Evolutionary conservation across 2,329 filamentous ascomycete genomes (phyloP).

Genomic region (Monosporascus sp.): DNA sequence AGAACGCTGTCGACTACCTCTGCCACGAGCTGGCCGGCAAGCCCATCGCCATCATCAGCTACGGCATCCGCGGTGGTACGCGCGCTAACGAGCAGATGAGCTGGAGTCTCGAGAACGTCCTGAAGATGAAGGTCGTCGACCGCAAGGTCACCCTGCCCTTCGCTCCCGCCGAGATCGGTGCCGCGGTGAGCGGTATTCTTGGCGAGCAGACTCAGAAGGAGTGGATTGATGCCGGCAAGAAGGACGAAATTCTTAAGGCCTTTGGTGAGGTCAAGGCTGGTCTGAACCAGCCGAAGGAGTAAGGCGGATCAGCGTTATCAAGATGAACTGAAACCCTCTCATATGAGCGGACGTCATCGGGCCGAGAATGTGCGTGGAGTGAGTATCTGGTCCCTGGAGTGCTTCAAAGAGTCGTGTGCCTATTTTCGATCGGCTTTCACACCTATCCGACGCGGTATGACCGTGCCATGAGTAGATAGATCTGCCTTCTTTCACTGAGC

Average conservation of each 20-base stretch:
- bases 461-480: too few relatives aligned
- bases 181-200: constrained; percentile 17
- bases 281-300: constrained; percentile 13
- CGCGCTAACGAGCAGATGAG: constrained; percentile 24
- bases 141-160: constrained; percentile 22
- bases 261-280: constrained; percentile 22
- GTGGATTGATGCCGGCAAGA: constrained; percentile 13
- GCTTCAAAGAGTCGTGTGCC: too few relatives aligned
- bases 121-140: too few relatives aligned
- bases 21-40: constrained; percentile 54
- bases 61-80: constrained; percentile 42
- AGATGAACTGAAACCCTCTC: too few relatives aligned
- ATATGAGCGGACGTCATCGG: too few relatives aligned
- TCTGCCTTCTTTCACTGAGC: too few relatives aligned
- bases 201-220: constrained; percentile 14
- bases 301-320: too few relatives aligned
- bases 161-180: constrained; percentile 14
- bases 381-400: too few relatives aligned
- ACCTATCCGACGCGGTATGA: too few relatives aligned
- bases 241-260: constrained; percentile 13
- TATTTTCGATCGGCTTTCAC: too few relatives aligned
- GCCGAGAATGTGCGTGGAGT: too few relatives aligned
- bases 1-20: constrained; percentile 60
- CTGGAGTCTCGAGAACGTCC: too few relatives aligned
- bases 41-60: constrained; percentile 47